phyloP scores from a whole-genome alignment of 164 flowering plant genomes.

The Umbilicus rupestris region DNA sequence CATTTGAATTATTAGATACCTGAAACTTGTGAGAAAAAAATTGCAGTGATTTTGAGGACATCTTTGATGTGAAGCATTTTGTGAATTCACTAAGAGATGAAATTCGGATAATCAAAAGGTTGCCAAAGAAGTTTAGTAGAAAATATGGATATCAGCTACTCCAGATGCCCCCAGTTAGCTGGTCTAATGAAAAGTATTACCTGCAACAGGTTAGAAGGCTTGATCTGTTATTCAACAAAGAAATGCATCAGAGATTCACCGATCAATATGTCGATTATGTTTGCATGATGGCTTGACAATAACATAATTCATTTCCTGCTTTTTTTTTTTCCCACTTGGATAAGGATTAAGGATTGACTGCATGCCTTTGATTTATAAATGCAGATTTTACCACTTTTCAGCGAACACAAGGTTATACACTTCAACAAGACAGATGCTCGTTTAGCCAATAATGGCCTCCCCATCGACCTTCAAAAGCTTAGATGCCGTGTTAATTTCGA shows the following conservation, averaged over 20 bases:
- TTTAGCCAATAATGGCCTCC: constrained; percentile 71
- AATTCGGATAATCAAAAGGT: constrained; percentile 64
- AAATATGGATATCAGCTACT: constrained; percentile 40
- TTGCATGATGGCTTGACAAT: background rate
- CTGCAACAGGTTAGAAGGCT: constrained; percentile 57
- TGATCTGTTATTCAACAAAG: background rate
- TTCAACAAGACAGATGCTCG: constrained; percentile 85
- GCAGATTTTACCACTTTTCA: constrained; percentile 77
- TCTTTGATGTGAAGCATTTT: constrained; percentile 80
- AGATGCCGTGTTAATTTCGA: constrained; percentile 84
- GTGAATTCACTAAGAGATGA: constrained; percentile 86
- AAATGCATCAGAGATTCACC: background rate
- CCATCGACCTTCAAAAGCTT: constrained; percentile 63
- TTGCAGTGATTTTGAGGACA: constrained; percentile 83
- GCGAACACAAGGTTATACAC: constrained; percentile 50
- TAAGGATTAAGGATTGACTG: background rate
- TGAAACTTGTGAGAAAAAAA: background rate
- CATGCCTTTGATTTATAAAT: background rate
- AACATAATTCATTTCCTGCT: background rate
- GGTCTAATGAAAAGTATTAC: constrained; percentile 90
- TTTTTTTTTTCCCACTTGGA: too few species aligned
- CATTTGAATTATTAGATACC: background rate
- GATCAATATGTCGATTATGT: background rate
- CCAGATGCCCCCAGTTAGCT: constrained; percentile 90
- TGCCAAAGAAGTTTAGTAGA: constrained; percentile 56